Evolutionary conservation across 352 stramenopile species (phyloP), one percentile per base, ranked within the genome.

Genomic region (Pythium dissimile): DNA sequence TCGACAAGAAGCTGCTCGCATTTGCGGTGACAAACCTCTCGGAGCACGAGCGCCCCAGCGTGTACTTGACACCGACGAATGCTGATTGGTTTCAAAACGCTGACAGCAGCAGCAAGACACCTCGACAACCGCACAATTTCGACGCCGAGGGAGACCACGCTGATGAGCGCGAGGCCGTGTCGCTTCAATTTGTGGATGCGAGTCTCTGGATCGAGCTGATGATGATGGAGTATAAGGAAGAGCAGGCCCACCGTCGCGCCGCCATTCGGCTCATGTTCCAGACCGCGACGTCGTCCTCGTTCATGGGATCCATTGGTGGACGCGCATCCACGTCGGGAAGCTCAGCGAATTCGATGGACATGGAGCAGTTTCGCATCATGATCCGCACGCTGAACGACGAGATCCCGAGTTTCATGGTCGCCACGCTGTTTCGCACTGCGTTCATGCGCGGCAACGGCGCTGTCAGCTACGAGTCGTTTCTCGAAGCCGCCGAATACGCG

Each of bases 251-350:
- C 55, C 83, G 91, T 1, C 72, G 82, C 5, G 88, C 88, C 16
- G 89, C 89, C 15, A 89, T 97, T 38, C 88, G 90, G 0, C 62
- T 97, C 1, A 97, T 97, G 91, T 97, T 97, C 44, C 88, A 97
- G 35, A 97, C 90, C 0, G 89, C 90, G 2, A 82, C 76, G 1
- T 56, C 77, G 27, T 59, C 64, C 3, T 41, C 42, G 18, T 27
- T 66, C 9, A 9, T 16, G 11, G 24, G 31, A 12, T 57, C 30
- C 1, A 31, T 51, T 13, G n/a, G 28, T 13, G 21, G 21, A 23
- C 58, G n/a, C 11, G 31, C 26, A 15, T 46, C 35, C 2, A 57
- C 24, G n/a, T n/a, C n/a, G n/a, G n/a, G n/a, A n/a, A n/a, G n/a
- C n/a, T 64, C 82, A 1, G 76, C 72, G n/a, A n/a, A n/a, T n/a